Conservation (phyloP, 2,329 filamentous ascomycete genomes). For the Fusarium goolgardi region DNA sequence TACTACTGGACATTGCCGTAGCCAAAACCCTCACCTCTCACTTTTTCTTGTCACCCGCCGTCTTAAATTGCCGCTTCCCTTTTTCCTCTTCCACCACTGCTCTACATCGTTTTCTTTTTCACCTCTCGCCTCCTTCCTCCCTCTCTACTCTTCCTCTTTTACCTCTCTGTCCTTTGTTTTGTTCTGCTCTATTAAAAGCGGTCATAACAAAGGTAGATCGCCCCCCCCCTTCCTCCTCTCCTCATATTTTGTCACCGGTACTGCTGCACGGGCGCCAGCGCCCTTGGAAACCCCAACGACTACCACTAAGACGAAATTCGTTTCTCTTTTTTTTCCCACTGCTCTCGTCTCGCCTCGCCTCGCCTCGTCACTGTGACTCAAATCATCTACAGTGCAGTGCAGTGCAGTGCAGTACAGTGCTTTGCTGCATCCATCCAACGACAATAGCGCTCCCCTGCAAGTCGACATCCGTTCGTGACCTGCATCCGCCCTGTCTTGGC, state of each 20-base stretch:
- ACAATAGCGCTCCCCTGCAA: constrained; percentile 27
- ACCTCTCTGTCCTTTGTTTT: constrained; percentile 9
- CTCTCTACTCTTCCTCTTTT: constrained; percentile 4
- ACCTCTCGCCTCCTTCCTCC: constrained; percentile 2
- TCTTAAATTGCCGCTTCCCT: constrained; percentile 47
- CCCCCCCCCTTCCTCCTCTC: constrained; percentile 12
- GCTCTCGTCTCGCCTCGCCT: background rate
- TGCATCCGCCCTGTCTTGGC: constrained; percentile 39
- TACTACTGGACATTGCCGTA: background rate
- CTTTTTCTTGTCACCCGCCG: constrained; percentile 38
- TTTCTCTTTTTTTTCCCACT: background rate
- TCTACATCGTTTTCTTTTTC: constrained; percentile 30
- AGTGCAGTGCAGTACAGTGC: constrained; percentile 4
- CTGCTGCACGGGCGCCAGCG: constrained; percentile 39
- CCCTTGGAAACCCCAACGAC: constrained; percentile 37
- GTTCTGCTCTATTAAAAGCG: constrained; percentile 33
- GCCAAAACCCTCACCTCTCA: constrained; percentile 45
- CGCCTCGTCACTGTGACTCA: constrained; percentile 20
- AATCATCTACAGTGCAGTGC: constrained; percentile 7
- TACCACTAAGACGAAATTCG: constrained; percentile 36
- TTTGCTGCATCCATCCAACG: background rate
- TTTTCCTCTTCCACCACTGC: constrained; percentile 29
- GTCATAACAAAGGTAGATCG: constrained; percentile 35
- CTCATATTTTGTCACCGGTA: constrained; percentile 33
- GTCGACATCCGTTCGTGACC: constrained; percentile 40